Evolutionary conservation across 768 basidiomycete genomes (phyloP).

Genomic region (Leccinum olivaceopallidum): DNA sequence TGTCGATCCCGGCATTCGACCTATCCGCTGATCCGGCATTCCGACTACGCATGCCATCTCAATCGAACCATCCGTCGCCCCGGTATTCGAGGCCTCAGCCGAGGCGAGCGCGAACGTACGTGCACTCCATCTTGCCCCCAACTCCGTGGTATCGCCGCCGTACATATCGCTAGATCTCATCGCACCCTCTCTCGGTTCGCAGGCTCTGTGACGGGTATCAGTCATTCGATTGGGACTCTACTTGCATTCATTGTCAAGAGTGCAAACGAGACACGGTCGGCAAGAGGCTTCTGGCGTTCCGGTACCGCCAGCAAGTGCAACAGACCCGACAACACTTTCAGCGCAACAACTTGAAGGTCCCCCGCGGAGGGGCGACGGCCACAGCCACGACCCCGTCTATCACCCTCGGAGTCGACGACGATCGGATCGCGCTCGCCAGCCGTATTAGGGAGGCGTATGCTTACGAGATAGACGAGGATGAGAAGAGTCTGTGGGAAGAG

Average conservation of each 20-base stretch:
- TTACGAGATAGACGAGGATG: constrained; percentile 28
- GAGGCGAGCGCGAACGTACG: constrained; percentile 31
- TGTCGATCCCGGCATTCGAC: constrained; percentile 1
- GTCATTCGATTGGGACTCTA: constrained; percentile 18
- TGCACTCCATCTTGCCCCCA: constrained; percentile 1
- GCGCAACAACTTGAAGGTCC: constrained; percentile 1
- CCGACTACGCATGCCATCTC: constrained; percentile 25
- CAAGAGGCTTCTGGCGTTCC: constrained; percentile 26
- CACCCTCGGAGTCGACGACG: constrained; percentile 1
- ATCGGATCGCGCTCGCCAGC: constrained; percentile 8
- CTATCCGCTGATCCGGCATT: constrained; percentile 23
- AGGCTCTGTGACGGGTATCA: constrained; percentile 30
- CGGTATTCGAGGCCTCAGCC: constrained; percentile 20
- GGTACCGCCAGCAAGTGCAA: constrained; percentile 15
- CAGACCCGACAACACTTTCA: constrained; percentile 6
- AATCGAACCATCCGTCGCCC: constrained; percentile 18
- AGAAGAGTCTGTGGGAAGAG: constrained; percentile 31
- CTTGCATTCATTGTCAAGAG: constrained; percentile 29
- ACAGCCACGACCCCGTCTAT: background rate
- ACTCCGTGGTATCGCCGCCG: background rate
- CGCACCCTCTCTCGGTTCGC: background rate
- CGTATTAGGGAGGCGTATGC: constrained; percentile 18
- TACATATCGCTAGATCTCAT: constrained; percentile 8
- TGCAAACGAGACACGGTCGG: constrained; percentile 31
- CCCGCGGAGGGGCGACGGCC: background rate